Percentiles rank a stretch among this genome's conserved stretches.
phyloP scores from a whole-genome alignment of 192 early-diverging fungal genomes.

The Bifiguratus adelaidae region DNA sequence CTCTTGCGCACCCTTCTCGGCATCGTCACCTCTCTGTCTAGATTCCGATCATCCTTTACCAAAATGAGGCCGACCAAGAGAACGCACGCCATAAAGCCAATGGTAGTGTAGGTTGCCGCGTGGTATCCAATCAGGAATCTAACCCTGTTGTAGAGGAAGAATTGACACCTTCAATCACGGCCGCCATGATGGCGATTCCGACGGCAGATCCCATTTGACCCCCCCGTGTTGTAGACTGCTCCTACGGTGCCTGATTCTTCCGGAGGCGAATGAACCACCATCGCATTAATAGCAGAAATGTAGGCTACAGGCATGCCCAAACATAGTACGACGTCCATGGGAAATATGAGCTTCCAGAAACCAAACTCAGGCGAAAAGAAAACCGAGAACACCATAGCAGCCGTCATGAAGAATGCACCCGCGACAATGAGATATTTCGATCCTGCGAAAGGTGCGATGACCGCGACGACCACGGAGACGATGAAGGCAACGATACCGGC shows the following conservation, averaged over 20 bases:
- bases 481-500: constrained; percentile 22
- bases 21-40: not conserved
- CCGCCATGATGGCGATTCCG: constrained; percentile 22
- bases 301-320: constrained; percentile 25
- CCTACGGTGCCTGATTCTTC: constrained; percentile 17
- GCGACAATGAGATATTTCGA: constrained; percentile 16
- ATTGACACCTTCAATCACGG: constrained; percentile 19
- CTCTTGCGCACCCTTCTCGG: not conserved
- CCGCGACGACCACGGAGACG: constrained; percentile 15
- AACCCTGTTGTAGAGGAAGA: not conserved
- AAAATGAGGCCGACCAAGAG: not conserved
- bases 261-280: constrained; percentile 20
- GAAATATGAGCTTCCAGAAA: constrained; percentile 22
- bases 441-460: constrained; percentile 24
- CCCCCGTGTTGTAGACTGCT: constrained; percentile 21
- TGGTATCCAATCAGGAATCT: not conserved
- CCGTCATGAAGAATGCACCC: constrained; percentile 17
- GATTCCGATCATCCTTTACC: not conserved
- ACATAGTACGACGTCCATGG: constrained; percentile 18
- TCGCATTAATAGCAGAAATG: constrained; percentile 12
- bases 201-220: constrained; percentile 25
- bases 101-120: constrained; percentile 4
- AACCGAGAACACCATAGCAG: constrained; percentile 14
- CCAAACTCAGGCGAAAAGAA: constrained; percentile 7
- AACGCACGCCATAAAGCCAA: not conserved